Evolutionary conservation across 179 eudicot genomes (phyloP), one percentile per base, ranked within the genome.

Genomic region (Silene noctiflora): DNA sequence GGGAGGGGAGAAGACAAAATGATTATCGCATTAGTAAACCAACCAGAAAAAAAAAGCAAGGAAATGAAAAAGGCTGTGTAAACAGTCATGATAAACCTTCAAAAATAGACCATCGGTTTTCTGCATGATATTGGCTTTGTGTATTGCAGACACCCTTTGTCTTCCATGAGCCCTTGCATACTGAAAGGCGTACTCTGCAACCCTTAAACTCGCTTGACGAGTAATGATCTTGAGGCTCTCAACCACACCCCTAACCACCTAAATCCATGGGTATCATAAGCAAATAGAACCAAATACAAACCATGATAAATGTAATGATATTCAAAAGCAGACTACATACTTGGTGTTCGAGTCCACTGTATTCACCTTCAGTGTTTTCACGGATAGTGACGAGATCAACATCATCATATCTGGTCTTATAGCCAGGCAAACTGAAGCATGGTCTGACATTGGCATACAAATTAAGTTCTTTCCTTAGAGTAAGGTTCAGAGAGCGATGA

Each of bases 71-170:
- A 8, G 6, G 42, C 46, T 6, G 33, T 21, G 12, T 13, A 71
- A 29, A 76, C 72, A 70, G 1, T 73, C 78, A 51, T 42, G 11
- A 22, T 42, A 73, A 27, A 95, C 99, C 98, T 93, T 87, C 11
- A 95, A 89, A 75, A 95, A 95, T 73, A 95, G 97, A 74, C 99
- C 99, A 85, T 95, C 99, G 70, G 99, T 95, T 80, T 95, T 95
- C 88, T 93, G 97, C 99, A 95, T 95, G 84, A 95, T 95, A 72
- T 95, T 93, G 79, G 99, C 99, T 88, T 95, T 95, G 80, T 95
- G 99, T 29, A 95, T 91, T 3, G 99, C 99, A 73, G 99, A 95
- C 19, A 95, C 99, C 80, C 98, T 87, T 76, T 85, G 80, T 82
- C 99, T 91, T 75, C 99, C 98, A 77, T 91, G 90, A 76, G 87